Conservation (phyloP, 306 rosid genomes). For the Luffa aegyptiaca region DNA sequence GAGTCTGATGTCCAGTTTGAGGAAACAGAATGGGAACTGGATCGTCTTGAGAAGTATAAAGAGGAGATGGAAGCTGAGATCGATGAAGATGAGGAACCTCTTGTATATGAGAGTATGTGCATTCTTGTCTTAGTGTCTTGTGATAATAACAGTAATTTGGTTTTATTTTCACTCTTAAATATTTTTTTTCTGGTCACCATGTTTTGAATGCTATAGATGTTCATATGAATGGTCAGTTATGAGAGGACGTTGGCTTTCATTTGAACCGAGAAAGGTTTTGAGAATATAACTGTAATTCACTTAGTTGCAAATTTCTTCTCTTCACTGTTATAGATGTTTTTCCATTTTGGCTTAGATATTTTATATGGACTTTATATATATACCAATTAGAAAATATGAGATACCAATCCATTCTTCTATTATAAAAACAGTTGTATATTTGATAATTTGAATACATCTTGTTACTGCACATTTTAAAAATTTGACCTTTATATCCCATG, state of each 20-base stretch:
- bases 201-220: neutral
- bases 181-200: neutral
- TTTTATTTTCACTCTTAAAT: neutral
- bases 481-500: neutral
- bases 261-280: neutral
- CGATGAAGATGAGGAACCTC: slow-evolving; percentile 98
- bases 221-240: neutral
- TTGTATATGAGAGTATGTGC: slow-evolving; percentile 87
- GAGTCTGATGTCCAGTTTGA: slow-evolving; percentile 82
- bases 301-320: neutral
- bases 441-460: neutral
- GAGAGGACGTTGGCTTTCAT: neutral
- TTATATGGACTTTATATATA: neutral
- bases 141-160: neutral
- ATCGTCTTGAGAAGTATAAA: slow-evolving; percentile 88
- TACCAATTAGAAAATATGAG: neutral
- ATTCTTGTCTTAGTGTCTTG: neutral
- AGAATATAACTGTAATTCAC: neutral
- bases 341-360: neutral
- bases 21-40: slow-evolving; percentile 98
- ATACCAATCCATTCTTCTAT: neutral
- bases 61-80: slow-evolving; percentile 99
- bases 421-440: neutral
- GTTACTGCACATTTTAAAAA: neutral
- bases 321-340: neutral